Evolutionary conservation across 495 filamentous ascomycete genomes (phyloP).

Genomic region (Neohortaea acidophila): DNA sequence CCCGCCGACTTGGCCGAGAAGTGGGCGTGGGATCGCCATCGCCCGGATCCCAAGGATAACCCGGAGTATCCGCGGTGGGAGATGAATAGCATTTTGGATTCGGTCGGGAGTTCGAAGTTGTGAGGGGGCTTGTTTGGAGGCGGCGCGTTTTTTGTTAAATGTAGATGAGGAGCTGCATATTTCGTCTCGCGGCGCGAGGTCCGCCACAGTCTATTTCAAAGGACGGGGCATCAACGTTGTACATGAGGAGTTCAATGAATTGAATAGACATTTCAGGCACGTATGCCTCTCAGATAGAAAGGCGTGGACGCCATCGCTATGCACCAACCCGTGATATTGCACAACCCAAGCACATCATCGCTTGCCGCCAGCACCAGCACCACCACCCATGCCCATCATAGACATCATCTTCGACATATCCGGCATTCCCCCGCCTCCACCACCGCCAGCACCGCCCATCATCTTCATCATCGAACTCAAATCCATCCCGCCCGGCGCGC

Average conservation of each 20-base stretch:
- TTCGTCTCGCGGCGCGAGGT: too few relatives aligned
- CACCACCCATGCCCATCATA: constrained; percentile 19
- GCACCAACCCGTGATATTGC: background rate
- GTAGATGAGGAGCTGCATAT: too few relatives aligned
- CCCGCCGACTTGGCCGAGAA: constrained; percentile 25
- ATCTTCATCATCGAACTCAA: constrained; percentile 19
- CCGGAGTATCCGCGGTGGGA: constrained; percentile 12
- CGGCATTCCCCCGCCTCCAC: constrained; percentile 11
- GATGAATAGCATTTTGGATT: too few relatives aligned
- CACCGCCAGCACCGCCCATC: constrained; percentile 15
- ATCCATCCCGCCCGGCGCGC: constrained; percentile 26
- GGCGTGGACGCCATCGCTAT: background rate
- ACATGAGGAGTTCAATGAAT: too few relatives aligned
- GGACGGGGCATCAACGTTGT: too few relatives aligned
- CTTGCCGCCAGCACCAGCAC: constrained; percentile 6
- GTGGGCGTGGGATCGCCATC: constrained; percentile 25
- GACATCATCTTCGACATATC: constrained; percentile 20
- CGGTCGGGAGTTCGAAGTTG: too few relatives aligned
- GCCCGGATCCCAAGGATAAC: constrained; percentile 3
- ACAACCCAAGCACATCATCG: background rate
- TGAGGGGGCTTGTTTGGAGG: too few relatives aligned
- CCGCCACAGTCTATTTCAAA: too few relatives aligned
- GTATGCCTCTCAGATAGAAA: too few relatives aligned
- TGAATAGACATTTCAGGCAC: too few relatives aligned
- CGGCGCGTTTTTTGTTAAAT: too few relatives aligned